Conservation (phyloP, 768 basidiomycete species). For the Pleurotus platypus region DNA sequence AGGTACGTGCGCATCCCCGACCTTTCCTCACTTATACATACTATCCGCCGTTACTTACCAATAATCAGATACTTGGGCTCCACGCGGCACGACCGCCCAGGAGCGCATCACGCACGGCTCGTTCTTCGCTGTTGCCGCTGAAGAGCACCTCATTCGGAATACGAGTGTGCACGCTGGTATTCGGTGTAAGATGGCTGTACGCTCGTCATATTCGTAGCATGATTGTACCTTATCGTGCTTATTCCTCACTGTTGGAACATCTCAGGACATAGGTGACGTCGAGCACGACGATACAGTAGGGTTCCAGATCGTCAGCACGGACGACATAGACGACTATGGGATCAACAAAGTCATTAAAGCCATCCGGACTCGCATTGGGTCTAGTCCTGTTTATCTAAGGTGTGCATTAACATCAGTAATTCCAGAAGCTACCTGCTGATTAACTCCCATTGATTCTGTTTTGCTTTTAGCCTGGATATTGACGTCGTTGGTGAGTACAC, state of each 20-base stretch:
- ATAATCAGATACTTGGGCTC: constrained; percentile 2
- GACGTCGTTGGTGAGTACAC: constrained; percentile 47
- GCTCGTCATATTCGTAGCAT: constrained; percentile 12
- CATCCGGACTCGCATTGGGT: constrained; percentile 55
- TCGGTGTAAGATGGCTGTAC: constrained; percentile 52
- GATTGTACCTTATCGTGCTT: not conserved
- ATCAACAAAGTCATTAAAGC: constrained; percentile 47
- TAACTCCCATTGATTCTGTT: not conserved
- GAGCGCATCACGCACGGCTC: constrained; percentile 54
- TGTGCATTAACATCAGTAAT: constrained; percentile 10
- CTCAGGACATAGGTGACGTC: constrained; percentile 40
- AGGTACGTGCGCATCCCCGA: constrained; percentile 17
- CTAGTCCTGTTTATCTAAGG: constrained; percentile 61
- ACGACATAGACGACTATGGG: constrained; percentile 65
- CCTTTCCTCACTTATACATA: not conserved
- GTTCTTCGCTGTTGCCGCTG: constrained; percentile 58
- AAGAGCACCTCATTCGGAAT: constrained; percentile 54
- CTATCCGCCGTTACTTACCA: not conserved
- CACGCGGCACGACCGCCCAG: constrained; percentile 35
- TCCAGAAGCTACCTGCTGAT: not conserved
- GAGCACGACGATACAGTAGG: constrained; percentile 52
- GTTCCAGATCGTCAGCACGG: constrained; percentile 55
- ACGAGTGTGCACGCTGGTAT: constrained; percentile 69
- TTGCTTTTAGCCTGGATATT: constrained; percentile 46
- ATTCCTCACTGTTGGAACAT: not conserved